Evolutionary conservation across 2,329 filamentous ascomycete species (phyloP).

Genomic region (Sporothrix luriei): DNA sequence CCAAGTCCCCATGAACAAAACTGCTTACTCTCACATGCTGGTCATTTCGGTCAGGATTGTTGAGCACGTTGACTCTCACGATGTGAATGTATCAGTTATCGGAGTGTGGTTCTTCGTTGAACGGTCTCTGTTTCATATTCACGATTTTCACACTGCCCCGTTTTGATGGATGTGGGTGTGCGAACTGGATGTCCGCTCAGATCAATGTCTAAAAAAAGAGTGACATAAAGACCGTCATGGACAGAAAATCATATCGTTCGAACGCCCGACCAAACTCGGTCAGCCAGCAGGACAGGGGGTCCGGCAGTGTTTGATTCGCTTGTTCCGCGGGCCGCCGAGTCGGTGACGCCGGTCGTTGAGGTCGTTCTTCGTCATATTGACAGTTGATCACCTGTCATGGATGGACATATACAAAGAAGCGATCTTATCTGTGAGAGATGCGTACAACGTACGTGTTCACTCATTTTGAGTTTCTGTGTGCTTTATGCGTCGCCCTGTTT

Average conservation of each 20-base stretch:
- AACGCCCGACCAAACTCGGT: slow-evolving; percentile 1
- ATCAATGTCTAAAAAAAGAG: not conserved
- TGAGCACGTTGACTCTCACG: too few relatives aligned
- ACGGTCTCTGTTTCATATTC: not conserved
- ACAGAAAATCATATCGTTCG: not conserved
- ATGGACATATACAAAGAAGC: not conserved
- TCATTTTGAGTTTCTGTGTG: not conserved
- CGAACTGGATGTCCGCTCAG: not conserved
- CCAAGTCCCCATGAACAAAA: too few relatives aligned
- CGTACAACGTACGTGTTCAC: too few relatives aligned
- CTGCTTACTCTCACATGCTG: not conserved
- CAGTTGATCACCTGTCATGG: not conserved
- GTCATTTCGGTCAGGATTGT: not conserved
- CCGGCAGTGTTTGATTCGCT: slow-evolving; percentile 4
- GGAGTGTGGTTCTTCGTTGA: too few relatives aligned
- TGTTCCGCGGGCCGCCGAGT: not conserved
- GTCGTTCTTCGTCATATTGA: not conserved
- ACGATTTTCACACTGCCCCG: not conserved
- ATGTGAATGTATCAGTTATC: too few relatives aligned
- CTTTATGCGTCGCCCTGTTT: not conserved
- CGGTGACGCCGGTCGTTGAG: not conserved
- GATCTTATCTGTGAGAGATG: not conserved
- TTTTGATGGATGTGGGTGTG: not conserved
- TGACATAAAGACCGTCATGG: not conserved
- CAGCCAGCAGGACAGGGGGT: slow-evolving; percentile 15